Conservation (phyloP, 2,329 filamentous ascomycete genomes). For the Pseudocercospora eumusae region DNA sequence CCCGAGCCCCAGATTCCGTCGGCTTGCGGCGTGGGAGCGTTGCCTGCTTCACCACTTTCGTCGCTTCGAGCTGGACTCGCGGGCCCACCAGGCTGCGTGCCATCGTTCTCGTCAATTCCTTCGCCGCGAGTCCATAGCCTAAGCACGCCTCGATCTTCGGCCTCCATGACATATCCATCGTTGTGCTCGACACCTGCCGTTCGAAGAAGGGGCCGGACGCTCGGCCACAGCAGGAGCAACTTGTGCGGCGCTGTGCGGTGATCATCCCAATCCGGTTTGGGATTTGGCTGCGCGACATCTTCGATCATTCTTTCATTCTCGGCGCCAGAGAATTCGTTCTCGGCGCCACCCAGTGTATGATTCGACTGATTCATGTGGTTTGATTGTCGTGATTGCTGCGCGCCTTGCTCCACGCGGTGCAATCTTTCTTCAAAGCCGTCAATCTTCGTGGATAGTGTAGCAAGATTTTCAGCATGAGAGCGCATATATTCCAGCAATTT, state of each 20-base stretch:
- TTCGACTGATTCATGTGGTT: constrained; percentile 11
- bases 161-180: constrained; percentile 42
- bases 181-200: constrained; percentile 32
- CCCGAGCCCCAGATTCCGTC: constrained; percentile 56
- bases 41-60: constrained; percentile 35
- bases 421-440: constrained; percentile 34
- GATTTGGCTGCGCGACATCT: constrained; percentile 28
- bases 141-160: constrained; percentile 42
- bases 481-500: constrained; percentile 51
- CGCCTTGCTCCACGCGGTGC: constrained; percentile 31
- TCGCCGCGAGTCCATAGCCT: constrained; percentile 43
- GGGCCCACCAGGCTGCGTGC: constrained; percentile 38
- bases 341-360: constrained; percentile 16
- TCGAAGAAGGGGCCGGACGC: constrained; percentile 41
- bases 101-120: constrained; percentile 43
- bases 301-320: constrained; percentile 32
- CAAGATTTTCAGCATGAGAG: constrained; percentile 38
- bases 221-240: constrained; percentile 67
- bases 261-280: constrained; percentile 72
- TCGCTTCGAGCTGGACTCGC: constrained; percentile 46
- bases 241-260: constrained; percentile 90
- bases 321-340: constrained; percentile 11
- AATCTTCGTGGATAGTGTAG: constrained; percentile 30
- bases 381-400: constrained; percentile 16
- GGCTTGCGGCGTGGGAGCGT: constrained; percentile 45